Conservation (phyloP, 306 rosid genomes). For the Citrullus colocynthis region DNA sequence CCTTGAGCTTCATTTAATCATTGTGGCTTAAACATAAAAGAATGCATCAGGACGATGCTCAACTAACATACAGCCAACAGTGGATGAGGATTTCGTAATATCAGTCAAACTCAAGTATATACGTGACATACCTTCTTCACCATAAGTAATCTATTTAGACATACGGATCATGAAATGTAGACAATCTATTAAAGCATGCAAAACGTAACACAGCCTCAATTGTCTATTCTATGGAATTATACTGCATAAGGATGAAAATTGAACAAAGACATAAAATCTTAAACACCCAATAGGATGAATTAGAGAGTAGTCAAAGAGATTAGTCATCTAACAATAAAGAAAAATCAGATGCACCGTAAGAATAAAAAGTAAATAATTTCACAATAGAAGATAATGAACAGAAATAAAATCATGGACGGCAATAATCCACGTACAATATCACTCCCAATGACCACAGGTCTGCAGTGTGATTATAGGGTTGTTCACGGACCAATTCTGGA, state of each 20-base stretch:
- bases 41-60: neutral
- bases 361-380: neutral
- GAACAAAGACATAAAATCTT: neutral
- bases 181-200: neutral
- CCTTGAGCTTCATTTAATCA: neutral
- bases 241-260: neutral
- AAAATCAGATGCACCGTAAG: neutral
- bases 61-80: neutral
- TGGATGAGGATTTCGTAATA: neutral
- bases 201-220: neutral
- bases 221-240: neutral
- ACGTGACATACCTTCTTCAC: neutral
- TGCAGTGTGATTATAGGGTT: slow-evolving; percentile 92
- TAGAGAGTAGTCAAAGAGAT: neutral
- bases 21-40: neutral
- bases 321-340: neutral
- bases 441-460: slow-evolving; percentile 99
- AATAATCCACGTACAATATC: slow-evolving; percentile 52
- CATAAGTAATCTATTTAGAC: neutral
- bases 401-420: slow-evolving; percentile 10
- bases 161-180: neutral
- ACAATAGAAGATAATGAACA: neutral
- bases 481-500: slow-evolving; percentile 94
- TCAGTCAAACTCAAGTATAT: neutral
- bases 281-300: neutral